Percentiles rank a stretch among this genome's conserved stretches.
Conservation (phyloP, 23 red algal genomes). For the Agarophyton chilense region DNA sequence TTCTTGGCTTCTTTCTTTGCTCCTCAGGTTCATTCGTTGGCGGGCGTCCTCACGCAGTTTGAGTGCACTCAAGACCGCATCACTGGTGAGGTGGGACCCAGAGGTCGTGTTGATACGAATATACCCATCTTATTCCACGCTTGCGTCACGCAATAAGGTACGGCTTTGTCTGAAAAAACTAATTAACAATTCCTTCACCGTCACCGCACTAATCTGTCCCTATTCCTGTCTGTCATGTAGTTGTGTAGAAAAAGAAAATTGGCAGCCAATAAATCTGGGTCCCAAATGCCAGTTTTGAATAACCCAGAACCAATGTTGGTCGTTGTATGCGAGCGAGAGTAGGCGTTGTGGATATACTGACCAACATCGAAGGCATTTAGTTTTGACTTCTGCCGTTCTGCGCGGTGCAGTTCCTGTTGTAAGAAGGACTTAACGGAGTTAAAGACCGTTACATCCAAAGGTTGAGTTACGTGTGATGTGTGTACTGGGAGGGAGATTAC, state of each 20-base stretch:
- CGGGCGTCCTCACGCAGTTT: too few relatives aligned
- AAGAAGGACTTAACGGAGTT: background rate
- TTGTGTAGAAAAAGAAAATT: background rate
- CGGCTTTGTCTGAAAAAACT: background rate
- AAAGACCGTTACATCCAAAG: conserved; percentile 42
- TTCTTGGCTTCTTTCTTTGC: too few relatives aligned
- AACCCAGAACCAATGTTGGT: background rate
- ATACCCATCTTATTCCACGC: background rate
- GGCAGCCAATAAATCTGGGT: background rate
- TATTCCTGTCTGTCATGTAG: background rate
- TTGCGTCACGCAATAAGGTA: background rate
- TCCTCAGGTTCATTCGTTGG: too few relatives aligned
- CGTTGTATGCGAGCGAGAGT: background rate
- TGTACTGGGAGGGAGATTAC: conserved; percentile 14
- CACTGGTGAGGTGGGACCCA: background rate
- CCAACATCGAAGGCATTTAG: conserved; percentile 19
- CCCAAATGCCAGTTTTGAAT: background rate
- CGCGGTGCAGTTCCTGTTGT: background rate
- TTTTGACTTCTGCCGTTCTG: background rate
- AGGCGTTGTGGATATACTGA: conserved; percentile 1
- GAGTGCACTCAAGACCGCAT: too few relatives aligned
- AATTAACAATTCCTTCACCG: background rate
- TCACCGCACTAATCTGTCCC: background rate
- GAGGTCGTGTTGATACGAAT: background rate
- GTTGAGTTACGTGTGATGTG: conserved; percentile 32